A percentile compares a stretch with the other conserved stretches of the same genome.
phyloP scores from a whole-genome alignment of 768 basidiomycete species.

The Macrolepiota albuminosa region DNA sequence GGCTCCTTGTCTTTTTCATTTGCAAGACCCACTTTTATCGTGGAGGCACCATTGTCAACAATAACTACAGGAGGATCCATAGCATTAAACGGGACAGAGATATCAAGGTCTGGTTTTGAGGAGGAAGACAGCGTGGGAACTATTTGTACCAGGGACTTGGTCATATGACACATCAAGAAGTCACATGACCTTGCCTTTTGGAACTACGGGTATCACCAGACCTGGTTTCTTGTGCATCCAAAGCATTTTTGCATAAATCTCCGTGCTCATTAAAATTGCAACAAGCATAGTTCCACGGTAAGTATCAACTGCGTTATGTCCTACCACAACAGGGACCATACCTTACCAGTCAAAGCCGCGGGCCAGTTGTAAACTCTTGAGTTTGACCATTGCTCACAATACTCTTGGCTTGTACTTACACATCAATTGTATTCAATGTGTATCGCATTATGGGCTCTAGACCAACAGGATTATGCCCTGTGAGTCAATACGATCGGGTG shows the following conservation, averaged over 20 bases:
- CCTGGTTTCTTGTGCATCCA: neutral
- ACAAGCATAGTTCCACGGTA: no score
- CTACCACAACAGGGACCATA: neutral
- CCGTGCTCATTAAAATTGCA: neutral
- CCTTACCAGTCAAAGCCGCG: neutral
- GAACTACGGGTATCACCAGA: no score
- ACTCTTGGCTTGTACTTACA: neutral
- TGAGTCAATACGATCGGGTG: slow-evolving; percentile 33
- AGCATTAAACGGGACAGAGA: neutral
- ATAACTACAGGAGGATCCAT: slow-evolving; percentile 42
- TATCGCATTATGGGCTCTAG: slow-evolving; percentile 71
- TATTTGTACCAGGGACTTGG: neutral
- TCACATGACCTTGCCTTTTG: neutral
- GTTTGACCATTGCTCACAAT: neutral
- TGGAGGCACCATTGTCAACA: slow-evolving; percentile 84
- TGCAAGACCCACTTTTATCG: slow-evolving; percentile 70
- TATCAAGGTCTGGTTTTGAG: neutral
- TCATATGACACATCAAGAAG: neutral
- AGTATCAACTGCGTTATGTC: neutral
- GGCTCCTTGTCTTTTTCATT: slow-evolving; percentile 23
- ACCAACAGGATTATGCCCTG: slow-evolving; percentile 77
- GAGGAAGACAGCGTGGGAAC: neutral
- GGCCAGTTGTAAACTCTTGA: neutral
- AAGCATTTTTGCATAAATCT: neutral
- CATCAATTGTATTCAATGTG: slow-evolving; percentile 47